Percentiles rank a stretch among this genome's conserved stretches.
phyloP scores from a whole-genome alignment of 2,329 filamentous ascomycete genomes.

The Botrytis cinerea region DNA sequence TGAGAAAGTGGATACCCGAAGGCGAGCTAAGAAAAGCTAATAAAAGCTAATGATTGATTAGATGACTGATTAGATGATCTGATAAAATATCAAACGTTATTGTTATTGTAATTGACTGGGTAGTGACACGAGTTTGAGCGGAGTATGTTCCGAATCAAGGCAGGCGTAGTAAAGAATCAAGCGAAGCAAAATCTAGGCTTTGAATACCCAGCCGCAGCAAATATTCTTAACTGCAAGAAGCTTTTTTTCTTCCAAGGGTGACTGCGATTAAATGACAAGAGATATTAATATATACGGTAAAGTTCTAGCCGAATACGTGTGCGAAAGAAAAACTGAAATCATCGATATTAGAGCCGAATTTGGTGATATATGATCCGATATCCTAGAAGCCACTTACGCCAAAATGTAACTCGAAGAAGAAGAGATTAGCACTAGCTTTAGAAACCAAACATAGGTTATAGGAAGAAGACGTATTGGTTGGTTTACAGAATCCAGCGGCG shows the following conservation, averaged over 20 bases:
- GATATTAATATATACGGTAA: not conserved
- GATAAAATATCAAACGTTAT: slow-evolving; percentile 14
- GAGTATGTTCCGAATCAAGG: not conserved
- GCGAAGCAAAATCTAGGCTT: not conserved
- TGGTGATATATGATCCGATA: not conserved
- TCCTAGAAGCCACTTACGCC: not conserved
- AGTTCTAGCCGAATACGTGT: not conserved
- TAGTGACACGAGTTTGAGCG: not conserved
- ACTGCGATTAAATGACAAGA: not conserved
- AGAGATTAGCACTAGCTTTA: not conserved
- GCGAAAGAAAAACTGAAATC: not conserved
- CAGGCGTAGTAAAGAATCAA: not conserved
- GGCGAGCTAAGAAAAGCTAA: slow-evolving; percentile 38
- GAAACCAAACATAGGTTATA: too few relatives aligned
- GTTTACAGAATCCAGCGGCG: too few relatives aligned
- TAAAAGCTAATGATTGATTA: slow-evolving; percentile 42
- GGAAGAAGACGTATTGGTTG: too few relatives aligned
- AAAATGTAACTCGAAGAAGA: not conserved
- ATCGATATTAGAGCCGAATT: not conserved
- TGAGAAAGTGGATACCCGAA: slow-evolving; percentile 28
- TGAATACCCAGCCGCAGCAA: not conserved
- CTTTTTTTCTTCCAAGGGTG: not conserved
- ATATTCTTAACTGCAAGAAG: not conserved
- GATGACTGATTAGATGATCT: slow-evolving; percentile 22
- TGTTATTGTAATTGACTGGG: not conserved